Evolutionary conservation across 176 grass and related monocot species (phyloP).

Genomic region (Rhipidocladum racemiflorum): DNA sequence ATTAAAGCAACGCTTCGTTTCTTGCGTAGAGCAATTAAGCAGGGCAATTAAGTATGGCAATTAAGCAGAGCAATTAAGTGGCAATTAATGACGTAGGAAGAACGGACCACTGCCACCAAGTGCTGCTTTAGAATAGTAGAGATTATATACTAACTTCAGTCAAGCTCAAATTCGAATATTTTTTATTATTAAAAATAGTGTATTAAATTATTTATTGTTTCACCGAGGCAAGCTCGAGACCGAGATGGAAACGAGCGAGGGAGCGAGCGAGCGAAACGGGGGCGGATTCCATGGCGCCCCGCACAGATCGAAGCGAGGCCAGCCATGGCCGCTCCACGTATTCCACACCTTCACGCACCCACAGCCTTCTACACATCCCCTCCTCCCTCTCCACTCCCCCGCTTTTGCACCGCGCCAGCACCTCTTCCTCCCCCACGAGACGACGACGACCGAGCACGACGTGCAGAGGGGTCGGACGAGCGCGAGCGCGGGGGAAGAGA

Average conservation of each 20-base stretch:
- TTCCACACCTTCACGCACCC: slow-evolving; percentile 15
- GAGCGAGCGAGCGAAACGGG: slow-evolving; percentile 12
- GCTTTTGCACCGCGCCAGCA: slow-evolving; percentile 38
- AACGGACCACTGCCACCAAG: no score
- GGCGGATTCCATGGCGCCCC: slow-evolving; percentile 51
- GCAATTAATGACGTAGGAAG: no score
- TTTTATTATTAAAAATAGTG: no score
- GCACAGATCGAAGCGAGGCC: slow-evolving; percentile 44
- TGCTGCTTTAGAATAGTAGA: no score
- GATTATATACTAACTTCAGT: no score
- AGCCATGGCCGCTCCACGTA: slow-evolving; percentile 47
- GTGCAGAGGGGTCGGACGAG: background rate
- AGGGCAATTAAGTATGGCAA: no score
- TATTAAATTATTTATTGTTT: no score
- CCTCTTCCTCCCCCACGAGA: background rate
- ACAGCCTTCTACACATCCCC: slow-evolving; percentile 30
- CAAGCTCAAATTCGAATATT: no score
- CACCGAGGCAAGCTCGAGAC: no score
- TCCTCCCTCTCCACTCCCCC: slow-evolving; percentile 36
- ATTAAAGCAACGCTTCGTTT: no score
- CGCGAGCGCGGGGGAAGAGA: background rate
- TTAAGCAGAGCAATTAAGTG: no score
- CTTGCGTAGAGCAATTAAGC: no score
- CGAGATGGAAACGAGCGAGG: background rate
- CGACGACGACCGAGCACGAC: background rate